Evolutionary conservation across 164 flowering plant genomes (phyloP), one percentile per base, ranked within the genome.

Genomic region (Liriodendron chinense): DNA sequence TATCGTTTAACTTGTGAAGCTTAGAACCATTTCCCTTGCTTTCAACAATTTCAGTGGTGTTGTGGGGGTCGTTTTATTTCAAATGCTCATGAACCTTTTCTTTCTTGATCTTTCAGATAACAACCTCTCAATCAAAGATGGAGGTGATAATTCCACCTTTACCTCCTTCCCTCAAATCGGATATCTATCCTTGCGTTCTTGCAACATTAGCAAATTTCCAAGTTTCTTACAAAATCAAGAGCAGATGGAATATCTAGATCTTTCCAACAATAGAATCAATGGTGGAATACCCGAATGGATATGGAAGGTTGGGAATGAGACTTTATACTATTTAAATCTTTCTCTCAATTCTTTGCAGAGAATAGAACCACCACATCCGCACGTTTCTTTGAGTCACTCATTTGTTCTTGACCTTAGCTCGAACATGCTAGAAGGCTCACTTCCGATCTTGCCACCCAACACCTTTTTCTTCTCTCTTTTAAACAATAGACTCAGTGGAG

Each of bases 271-370:
- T 65, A 72, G 79, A 43, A 82, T 86, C 63, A 48, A 13, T 7
- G 89, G 87, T 20, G 47, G 26, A 62, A 70, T 85, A 43, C 91
- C 91, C 3, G 62, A 68, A 2, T 88, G 91, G 89, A 50, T 86
- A 43, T 77, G 80, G 84, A n/a, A 72, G 1, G 50, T 84, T 8
- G 73, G 70, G 1, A 49, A 76, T 22, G 71, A 69, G 63, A 18
- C 9, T 21, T 75, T 83, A 2, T 0, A 0, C 1, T 23, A 74
- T 7, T 49, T 88, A 10, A 86, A 88, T 77, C 84, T 88, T 50
- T 86, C 89, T 2, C 25, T 13, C 3, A 88, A 88, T 53, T 10
- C 59, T 53, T 9, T 53, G 18, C 16, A 53, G 59, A 3, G 59
- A 53, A 10, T 53, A 53, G 59, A 53, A 53, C 16, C 16, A 53